Percentiles rank a stretch among this genome's conserved stretches.
These are phyloP conservation scores for Calcarisporium arbuscula DNA, from an alignment of 2,329 filamentous ascomycete species.

Conservation along the genomic window DNA sequence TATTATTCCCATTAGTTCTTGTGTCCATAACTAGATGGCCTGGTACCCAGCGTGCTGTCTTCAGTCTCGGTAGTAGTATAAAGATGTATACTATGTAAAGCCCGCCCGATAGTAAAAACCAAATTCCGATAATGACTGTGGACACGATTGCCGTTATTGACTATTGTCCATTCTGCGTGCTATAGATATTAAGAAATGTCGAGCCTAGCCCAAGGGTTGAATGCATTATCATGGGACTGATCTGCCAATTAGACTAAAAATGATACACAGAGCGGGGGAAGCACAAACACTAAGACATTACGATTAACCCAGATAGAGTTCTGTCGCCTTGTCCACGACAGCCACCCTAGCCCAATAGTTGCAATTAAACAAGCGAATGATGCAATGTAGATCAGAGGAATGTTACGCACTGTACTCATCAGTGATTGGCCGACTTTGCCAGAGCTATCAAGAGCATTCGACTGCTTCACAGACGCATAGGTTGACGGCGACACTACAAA, in stretches of 20 bases:
- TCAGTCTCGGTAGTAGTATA: conserved; percentile 2
- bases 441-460: background rate
- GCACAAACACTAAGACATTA: conserved; percentile 3
- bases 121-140: conserved; percentile 1
- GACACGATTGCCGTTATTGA: conserved; percentile 4
- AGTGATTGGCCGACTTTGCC: conserved; percentile 1
- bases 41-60: conserved; percentile 2
- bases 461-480: conserved; percentile 4
- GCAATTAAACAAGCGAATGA: conserved; percentile 5
- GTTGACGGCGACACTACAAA: conserved; percentile 5
- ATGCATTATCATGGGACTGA: conserved; percentile 4
- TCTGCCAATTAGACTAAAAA: background rate
- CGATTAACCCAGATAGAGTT: conserved; percentile 6
- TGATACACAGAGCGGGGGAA: background rate
- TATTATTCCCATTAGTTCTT: no score
- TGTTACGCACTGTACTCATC: conserved; percentile 3
- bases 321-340: conserved; percentile 1
- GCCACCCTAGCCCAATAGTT: background rate
- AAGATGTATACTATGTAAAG: conserved; percentile 1
- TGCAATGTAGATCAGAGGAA: conserved; percentile 4
- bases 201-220: conserved; percentile 2
- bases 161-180: conserved; percentile 5
- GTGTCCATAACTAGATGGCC: no score
- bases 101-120: conserved; percentile 2
- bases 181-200: conserved; percentile 5